phyloP scores from a whole-genome alignment of 768 basidiomycete genomes.

The Paxillus ammoniavirescens region DNA sequence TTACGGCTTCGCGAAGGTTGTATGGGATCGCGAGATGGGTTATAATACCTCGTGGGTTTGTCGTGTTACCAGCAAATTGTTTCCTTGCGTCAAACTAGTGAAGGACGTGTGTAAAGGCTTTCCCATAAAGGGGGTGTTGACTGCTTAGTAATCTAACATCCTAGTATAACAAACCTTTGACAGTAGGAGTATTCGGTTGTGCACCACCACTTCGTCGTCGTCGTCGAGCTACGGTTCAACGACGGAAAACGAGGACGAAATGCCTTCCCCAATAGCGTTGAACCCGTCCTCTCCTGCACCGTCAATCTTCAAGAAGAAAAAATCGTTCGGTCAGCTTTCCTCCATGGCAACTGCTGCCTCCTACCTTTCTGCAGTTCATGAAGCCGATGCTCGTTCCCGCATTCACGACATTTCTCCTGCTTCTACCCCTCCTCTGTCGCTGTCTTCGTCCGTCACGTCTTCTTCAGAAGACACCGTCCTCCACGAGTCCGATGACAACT shows the following conservation, averaged over 20 bases:
- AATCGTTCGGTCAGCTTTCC: constrained; percentile 32
- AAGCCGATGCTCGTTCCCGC: constrained; percentile 69
- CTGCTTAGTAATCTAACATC: constrained; percentile 25
- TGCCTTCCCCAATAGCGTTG: constrained; percentile 67
- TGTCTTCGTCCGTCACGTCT: constrained; percentile 69
- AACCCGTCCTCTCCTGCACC: constrained; percentile 46
- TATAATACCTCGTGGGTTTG: too few relatives aligned
- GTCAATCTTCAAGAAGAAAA: constrained; percentile 66
- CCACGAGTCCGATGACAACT: constrained; percentile 51
- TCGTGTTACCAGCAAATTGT: too few relatives aligned
- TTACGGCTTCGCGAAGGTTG: too few relatives aligned
- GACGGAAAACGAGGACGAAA: constrained; percentile 12
- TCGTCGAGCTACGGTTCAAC: constrained; percentile 10
- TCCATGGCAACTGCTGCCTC: constrained; percentile 53
- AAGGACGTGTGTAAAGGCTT: background rate
- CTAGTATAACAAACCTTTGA: constrained; percentile 19
- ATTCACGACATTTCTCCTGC: constrained; percentile 46
- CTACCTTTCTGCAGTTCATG: constrained; percentile 58
- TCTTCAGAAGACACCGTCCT: constrained; percentile 69
- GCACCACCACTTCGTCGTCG: constrained; percentile 7
- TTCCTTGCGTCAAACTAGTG: too few relatives aligned
- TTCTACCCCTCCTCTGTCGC: constrained; percentile 69
- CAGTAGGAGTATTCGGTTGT: constrained; percentile 8
- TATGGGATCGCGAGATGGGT: too few relatives aligned
- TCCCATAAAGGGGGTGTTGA: constrained; percentile 1